Base-by-base conservation (phyloP, 768 basidiomycete genomes). In the Lentinula edodes region DNA sequence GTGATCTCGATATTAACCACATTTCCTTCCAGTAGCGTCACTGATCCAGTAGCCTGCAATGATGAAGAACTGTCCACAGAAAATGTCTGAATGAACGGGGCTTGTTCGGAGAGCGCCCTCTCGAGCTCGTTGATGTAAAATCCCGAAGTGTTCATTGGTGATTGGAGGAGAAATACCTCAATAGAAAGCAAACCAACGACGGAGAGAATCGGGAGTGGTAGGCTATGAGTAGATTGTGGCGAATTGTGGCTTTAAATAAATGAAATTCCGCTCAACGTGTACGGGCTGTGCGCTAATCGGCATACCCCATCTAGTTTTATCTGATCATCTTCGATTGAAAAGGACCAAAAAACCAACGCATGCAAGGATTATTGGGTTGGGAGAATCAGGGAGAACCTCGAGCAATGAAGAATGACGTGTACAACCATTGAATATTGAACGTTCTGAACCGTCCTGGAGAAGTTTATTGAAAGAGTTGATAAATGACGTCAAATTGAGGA, bases 1-100 rank as follows among this genome's bases (percentile, higher is more conserved):
- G 81, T 81, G 42, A 90, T 75, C 20, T 73, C 71, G 15, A 90
- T 69, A 16, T 63, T 70, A 20, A 88, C 66, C 15, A 61, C 69
- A 3, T 73, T 72, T 10, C 83, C 87, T 67, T 90, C 89, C 10
- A 88, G 73, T 3, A 86, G 71, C 4, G 78, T 80, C 48, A 89
- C 78, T 23, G 73, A 72, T 5, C 86, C 86, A 10, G 72, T 73
- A 13, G 87, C 84, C 65, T 83, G 78, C 56, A 79, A 73, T 1
- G 75, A 64, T 2, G 79, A 76, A 0, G 75, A 69, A 51, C 72
- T 67, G 20, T 68, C 66, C 52, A 86, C 66, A 3, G 75, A 73
- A 65, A 78, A 88, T 63, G 74, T 71, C 43, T 74, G 66, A 62
- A 89, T 78, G 16, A 83, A 83, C 65, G 83, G 86, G 5, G 78